A percentile compares a stretch with the other conserved stretches of the same genome.
Evolutionary conservation across 116 monocot species (phyloP).

Genomic region (Zostera marina): DNA sequence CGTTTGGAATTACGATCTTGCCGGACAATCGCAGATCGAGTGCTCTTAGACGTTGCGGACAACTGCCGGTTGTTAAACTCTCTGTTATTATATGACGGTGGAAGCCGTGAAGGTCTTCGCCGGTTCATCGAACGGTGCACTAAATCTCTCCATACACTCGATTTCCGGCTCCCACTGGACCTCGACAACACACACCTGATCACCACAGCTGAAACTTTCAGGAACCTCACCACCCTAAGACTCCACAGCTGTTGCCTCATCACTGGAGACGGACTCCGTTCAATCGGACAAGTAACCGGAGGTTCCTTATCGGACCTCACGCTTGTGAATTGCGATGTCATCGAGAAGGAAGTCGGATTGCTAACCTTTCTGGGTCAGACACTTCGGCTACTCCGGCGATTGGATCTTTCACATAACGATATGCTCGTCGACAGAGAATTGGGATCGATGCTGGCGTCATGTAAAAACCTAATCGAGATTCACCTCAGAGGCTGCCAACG

Average conservation of each 20-base stretch:
- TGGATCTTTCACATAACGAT: conserved; percentile 60
- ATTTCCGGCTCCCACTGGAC: conserved; percentile 76
- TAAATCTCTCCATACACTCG: conserved; percentile 24
- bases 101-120: conserved; percentile 54
- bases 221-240: conserved; percentile 21
- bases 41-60: conserved; percentile 48
- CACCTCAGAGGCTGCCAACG: conserved; percentile 37
- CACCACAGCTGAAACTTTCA: conserved; percentile 15
- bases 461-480: conserved; percentile 32
- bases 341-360: conserved; percentile 53
- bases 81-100: conserved; percentile 59
- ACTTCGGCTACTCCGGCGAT: conserved; percentile 19
- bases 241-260: conserved; percentile 75
- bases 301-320: conserved; percentile 36
- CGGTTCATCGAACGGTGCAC: conserved; percentile 32
- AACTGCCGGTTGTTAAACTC: conserved; percentile 31
- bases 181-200: conserved; percentile 54
- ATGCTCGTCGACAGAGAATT: conserved; percentile 43
- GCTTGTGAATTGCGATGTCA: conserved; percentile 63
- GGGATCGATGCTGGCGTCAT: conserved; percentile 40
- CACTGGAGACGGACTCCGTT: conserved; percentile 53
- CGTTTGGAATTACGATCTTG: conserved; percentile 55
- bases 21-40: conserved; percentile 53
- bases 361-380: conserved; percentile 44
- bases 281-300: conserved; percentile 19